Base-by-base conservation (phyloP, 176 grass and related monocot genomes). In the Saccharum spontaneum region DNA sequence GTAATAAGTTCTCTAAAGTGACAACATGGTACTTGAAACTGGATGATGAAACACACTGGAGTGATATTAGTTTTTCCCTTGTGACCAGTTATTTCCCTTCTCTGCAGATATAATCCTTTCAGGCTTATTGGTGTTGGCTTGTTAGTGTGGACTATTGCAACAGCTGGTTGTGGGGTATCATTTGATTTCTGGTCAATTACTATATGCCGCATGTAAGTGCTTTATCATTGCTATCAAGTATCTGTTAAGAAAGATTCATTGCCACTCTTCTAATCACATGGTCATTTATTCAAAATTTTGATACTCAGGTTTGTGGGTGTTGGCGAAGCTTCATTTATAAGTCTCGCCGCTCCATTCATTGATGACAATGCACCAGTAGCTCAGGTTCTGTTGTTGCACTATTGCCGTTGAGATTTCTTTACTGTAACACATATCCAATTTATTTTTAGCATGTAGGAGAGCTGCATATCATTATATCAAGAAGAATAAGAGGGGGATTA, bases 301-400 rank as follows among this genome's bases (percentile, higher is more conserved):
- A 72, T 87, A 83, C 73, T 84, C 84, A 99, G 97, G 97, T 89
- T 99, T 89, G 97, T 99, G 84, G 97, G 97, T 44, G 97, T 99
- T 84, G 97, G 97, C 65, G 97, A 99, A 83, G 97, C 97, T 85
- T 99, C 97, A 79, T 99, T 99, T 87, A 99, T 99, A 89, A 99
- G 97, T 86, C 91, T 99, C 4, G 97, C 97, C 17, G 93, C 97
- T 86, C 97, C 97, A 77, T 99, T 94, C 78, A 99, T 99, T 74
- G 97, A 99, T 78, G 97, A 99, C 83, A 96, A 99, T 83, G 97
- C 97, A 34, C 97, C 97, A 81, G 82, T 55, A 39, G 61, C 93
- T 86, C 91, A 99, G 91, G 96, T 98, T 80, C 73, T 60, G 72
- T 86, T 76, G 49, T 48, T 83, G 15, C 73, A 74, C 26, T 50